Evolutionary conservation across 768 basidiomycete genomes (phyloP).

Genomic region (Psilocybe cubensis): DNA sequence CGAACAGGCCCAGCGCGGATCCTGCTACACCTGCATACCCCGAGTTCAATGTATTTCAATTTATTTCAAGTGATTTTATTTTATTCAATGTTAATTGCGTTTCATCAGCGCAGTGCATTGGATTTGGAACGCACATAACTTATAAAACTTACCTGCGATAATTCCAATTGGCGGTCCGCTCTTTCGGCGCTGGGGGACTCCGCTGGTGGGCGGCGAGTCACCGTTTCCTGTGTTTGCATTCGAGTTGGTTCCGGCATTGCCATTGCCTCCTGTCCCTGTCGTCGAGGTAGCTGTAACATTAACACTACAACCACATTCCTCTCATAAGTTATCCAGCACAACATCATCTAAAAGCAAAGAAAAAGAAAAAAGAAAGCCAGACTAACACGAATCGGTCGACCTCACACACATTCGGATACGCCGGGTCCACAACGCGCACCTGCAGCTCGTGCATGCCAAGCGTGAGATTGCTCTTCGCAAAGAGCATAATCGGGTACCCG

Average conservation of each 20-base stretch:
- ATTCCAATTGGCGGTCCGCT: neutral
- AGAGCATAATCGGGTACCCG: neutral
- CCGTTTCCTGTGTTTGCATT: neutral
- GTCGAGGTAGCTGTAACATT: neutral
- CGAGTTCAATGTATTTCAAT: too few relatives aligned
- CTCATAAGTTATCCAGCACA: too few relatives aligned
- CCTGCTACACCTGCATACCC: too few relatives aligned
- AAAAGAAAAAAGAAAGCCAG: too few relatives aligned
- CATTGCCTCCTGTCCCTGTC: neutral
- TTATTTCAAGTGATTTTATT: too few relatives aligned
- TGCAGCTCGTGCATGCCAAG: neutral
- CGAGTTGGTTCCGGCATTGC: neutral
- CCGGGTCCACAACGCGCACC: neutral
- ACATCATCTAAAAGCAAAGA: too few relatives aligned
- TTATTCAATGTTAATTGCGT: too few relatives aligned
- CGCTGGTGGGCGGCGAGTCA: neutral
- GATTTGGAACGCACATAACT: too few relatives aligned
- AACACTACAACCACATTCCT: neutral
- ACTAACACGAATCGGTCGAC: constrained; percentile 3
- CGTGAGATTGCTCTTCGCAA: neutral
- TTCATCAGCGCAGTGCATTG: too few relatives aligned
- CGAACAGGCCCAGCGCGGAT: too few relatives aligned
- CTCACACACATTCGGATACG: neutral
- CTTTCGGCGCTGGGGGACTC: neutral
- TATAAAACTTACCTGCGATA: neutral